Conservation (phyloP, 495 filamentous ascomycete genomes). For the Neurospora sp. region DNA sequence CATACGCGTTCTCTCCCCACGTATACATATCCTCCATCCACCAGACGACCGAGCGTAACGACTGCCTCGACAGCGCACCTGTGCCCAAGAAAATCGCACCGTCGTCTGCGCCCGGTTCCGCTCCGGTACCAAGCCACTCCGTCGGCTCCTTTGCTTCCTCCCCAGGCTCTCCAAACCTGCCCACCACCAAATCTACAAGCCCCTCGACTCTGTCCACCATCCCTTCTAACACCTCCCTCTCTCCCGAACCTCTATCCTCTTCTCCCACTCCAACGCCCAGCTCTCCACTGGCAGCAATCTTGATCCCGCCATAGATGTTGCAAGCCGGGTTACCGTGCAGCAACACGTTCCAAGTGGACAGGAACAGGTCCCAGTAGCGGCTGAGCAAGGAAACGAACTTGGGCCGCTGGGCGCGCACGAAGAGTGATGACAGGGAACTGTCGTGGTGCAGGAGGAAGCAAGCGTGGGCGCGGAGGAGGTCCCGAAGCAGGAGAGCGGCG, state of each 20-base stretch:
- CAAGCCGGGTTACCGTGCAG: slow-evolving; percentile 80
- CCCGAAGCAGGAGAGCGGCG: slow-evolving; percentile 63
- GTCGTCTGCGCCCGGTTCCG: slow-evolving; percentile 56
- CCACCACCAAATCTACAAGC: slow-evolving; percentile 77
- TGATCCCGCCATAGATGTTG: slow-evolving; percentile 71
- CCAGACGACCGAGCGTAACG: slow-evolving; percentile 54
- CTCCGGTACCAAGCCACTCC: slow-evolving; percentile 58
- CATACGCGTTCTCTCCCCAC: slow-evolving; percentile 70
- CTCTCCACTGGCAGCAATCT: slow-evolving; percentile 83
- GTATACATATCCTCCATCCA: slow-evolving; percentile 82
- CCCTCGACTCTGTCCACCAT: slow-evolving; percentile 58
- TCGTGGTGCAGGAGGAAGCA: slow-evolving; percentile 84
- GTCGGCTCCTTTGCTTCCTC: slow-evolving; percentile 1
- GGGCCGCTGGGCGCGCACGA: slow-evolving; percentile 38
- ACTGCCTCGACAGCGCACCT: slow-evolving; percentile 53
- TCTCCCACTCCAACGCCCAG: slow-evolving; percentile 90
- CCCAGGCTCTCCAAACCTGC: slow-evolving; percentile 60
- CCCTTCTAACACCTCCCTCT: slow-evolving; percentile 82
- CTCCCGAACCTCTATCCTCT: slow-evolving; percentile 85
- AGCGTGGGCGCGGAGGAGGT: slow-evolving; percentile 71
- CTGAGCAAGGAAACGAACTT: slow-evolving; percentile 51
- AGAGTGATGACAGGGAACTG: slow-evolving; percentile 54
- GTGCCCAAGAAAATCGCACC: slow-evolving; percentile 76
- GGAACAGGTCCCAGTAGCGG: slow-evolving; percentile 75
- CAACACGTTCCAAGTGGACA: slow-evolving; percentile 78